phyloP scores from a whole-genome alignment of 192 early-diverging fungal genomes.

The Piromyces finnis region DNA sequence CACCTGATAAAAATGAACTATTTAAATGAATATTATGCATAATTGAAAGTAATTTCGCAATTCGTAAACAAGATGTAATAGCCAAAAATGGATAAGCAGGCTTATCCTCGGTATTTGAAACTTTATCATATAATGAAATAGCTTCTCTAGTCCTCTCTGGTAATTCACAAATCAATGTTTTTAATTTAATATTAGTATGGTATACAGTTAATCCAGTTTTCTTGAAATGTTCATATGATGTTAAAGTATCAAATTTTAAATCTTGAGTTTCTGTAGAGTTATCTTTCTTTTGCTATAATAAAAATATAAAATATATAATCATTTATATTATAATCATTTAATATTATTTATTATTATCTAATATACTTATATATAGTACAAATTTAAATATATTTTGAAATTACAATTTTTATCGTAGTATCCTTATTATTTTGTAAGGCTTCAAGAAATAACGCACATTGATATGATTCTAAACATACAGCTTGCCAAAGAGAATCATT shows the following conservation, averaged over 20 bases:
- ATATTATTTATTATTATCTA: too few species aligned
- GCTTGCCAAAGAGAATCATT: conserved; percentile 60
- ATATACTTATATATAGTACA: too few species aligned
- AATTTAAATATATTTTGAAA: too few species aligned
- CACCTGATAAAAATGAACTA: conserved; percentile 14
- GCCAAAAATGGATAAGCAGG: conserved; percentile 41
- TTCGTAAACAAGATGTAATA: conserved; percentile 42
- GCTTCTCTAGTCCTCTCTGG: conserved; percentile 51
- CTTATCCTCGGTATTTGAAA: conserved; percentile 15
- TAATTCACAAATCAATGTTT: conserved; percentile 27
- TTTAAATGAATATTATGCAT: conserved; percentile 17
- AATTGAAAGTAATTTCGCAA: conserved; percentile 39
- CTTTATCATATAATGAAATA: conserved; percentile 39
- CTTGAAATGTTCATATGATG: neutral
- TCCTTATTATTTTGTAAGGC: conserved; percentile 25
- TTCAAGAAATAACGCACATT: conserved; percentile 36
- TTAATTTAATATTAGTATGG: conserved; percentile 4
- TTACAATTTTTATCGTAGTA: neutral
- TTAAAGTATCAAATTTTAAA: neutral
- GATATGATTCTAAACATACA: conserved; percentile 48
- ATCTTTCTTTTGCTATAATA: neutral
- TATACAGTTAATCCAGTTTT: neutral
- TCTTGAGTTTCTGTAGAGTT: neutral
- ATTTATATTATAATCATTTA: too few species aligned
- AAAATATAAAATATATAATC: too few species aligned